These are phyloP conservation scores for Pichia sporocuriosa DNA, from an alignment of 805 yeast species.

Conservation along the genomic window DNA sequence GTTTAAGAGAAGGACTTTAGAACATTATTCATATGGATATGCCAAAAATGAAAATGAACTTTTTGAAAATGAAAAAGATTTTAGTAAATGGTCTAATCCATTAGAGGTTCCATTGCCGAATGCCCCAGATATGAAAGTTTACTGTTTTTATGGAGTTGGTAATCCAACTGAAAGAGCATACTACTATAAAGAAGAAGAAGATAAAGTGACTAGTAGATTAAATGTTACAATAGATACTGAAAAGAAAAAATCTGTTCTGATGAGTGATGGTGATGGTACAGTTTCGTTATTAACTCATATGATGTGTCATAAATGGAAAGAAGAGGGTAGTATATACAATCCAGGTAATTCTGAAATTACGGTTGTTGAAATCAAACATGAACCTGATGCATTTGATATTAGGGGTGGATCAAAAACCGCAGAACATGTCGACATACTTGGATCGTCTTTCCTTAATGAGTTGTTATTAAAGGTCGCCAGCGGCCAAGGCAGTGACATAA, in stretches of 20 bases:
- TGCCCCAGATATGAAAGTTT: slow-evolving; percentile 88
- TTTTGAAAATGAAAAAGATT: slow-evolving; percentile 56
- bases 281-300: slow-evolving; percentile 80
- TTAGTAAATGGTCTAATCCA: slow-evolving; percentile 89
- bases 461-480: slow-evolving; percentile 73
- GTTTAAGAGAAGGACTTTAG: slow-evolving; percentile 58
- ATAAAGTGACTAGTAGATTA: slow-evolving; percentile 44
- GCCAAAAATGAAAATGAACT: slow-evolving; percentile 59
- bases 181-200: slow-evolving; percentile 65
- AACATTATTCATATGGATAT: slow-evolving; percentile 74
- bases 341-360: slow-evolving; percentile 72
- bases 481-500: slow-evolving; percentile 67
- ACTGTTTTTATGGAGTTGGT: slow-evolving; percentile 92
- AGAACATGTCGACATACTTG: slow-evolving; percentile 94
- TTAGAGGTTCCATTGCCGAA: slow-evolving; percentile 85
- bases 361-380: slow-evolving; percentile 85
- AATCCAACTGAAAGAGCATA: slow-evolving; percentile 95
- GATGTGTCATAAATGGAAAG: slow-evolving; percentile 82
- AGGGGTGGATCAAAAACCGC: slow-evolving; percentile 98
- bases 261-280: slow-evolving; percentile 96
- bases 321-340: slow-evolving; percentile 63
- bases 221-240: slow-evolving; percentile 68
- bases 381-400: slow-evolving; percentile 89
- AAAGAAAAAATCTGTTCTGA: slow-evolving; percentile 56
- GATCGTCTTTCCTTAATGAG: slow-evolving; percentile 89